Evolutionary conservation across 257 asterid species (phyloP).

Genomic region (Ajuga chamaepitys): DNA sequence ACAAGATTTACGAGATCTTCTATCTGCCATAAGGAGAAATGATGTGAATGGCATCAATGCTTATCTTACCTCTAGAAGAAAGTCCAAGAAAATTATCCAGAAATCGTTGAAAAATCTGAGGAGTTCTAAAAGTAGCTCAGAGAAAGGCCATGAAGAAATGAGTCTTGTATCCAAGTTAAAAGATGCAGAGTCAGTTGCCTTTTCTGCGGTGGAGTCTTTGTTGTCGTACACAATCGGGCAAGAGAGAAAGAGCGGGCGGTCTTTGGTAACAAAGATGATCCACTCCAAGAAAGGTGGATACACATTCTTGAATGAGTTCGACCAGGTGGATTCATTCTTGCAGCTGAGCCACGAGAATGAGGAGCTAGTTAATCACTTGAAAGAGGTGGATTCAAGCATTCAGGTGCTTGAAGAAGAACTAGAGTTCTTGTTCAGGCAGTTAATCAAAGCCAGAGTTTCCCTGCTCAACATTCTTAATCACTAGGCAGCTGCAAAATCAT

Average conservation of each 20-base stretch:
- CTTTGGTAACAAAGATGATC: conserved; percentile 23
- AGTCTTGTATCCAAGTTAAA: too few relatives aligned
- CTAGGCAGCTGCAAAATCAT: too few relatives aligned
- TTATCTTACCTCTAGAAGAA: too few relatives aligned
- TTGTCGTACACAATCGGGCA: conserved; percentile 18
- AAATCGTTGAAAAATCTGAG: too few relatives aligned
- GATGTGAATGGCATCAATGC: too few relatives aligned
- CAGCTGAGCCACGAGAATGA: not conserved
- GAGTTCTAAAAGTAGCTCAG: too few relatives aligned
- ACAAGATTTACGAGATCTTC: too few relatives aligned
- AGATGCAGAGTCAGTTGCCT: too few relatives aligned
- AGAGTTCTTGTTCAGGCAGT: conserved; percentile 23
- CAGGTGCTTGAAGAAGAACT: conserved; percentile 24
- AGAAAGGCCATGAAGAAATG: too few relatives aligned
- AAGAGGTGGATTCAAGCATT: conserved; percentile 25
- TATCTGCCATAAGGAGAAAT: too few relatives aligned
- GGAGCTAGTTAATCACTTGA: conserved; percentile 18
- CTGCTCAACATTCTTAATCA: conserved; percentile 32
- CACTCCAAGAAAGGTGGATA: conserved; percentile 9
- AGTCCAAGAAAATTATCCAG: too few relatives aligned
- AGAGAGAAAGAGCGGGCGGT: conserved; percentile 14
- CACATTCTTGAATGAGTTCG: not conserved
- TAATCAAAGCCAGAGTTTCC: conserved; percentile 35
- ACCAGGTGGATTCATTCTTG: conserved; percentile 12
- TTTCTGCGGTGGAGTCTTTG: too few relatives aligned